Evolutionary conservation across 352 stramenopile species (phyloP), one percentile per base, ranked within the genome.

Genomic region (Phytophthora niederhauseri): DNA sequence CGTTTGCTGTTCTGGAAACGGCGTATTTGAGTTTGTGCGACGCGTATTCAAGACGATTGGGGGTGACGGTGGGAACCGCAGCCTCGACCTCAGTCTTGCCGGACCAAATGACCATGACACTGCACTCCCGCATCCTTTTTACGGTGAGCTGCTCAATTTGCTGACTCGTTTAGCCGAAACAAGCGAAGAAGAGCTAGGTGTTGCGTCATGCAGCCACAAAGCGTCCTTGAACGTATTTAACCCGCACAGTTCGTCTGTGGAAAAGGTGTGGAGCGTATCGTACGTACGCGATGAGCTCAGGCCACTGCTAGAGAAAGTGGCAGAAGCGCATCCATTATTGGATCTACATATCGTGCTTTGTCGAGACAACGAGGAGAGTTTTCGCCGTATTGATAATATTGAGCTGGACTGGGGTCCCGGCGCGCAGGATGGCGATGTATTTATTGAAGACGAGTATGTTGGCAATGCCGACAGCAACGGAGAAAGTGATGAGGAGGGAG

Each of bases 21-120:
- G 80, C 0, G 57, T 84, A 3, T 76, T 85, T 22, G 58, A 68
- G n/a, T 81, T 79, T 57, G 38, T 87, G 14, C 72, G 63, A 49
- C 64, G 58, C 3, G 54, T 79, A 7, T 80, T 75, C 2, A 53
- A 59, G 12, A 41, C 38, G 5, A 73, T 56, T 28, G 20, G 51
- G 6, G 58, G 61, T 53, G 59, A 20, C 52, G 67, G 61, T 34
- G 66, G 51, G 14, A 66, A 68, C 34, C 57, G 56, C 20, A 63
- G n/a, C 5, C 54, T 76, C 57, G 57, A 50, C 19, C 48, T 77
- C 4, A 76, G 81, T 17, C 75, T 81, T 24, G 64, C 68, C 22
- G 60, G 80, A 5, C 60, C 71, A 48, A 77, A 66, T 20, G 58
- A 57, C 17, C 46, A 85, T 20, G 66, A 78, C 6, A 61, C 65